phyloP scores from a whole-genome alignment of 192 early-diverging fungal species.

The Funneliformis mosseae region DNA sequence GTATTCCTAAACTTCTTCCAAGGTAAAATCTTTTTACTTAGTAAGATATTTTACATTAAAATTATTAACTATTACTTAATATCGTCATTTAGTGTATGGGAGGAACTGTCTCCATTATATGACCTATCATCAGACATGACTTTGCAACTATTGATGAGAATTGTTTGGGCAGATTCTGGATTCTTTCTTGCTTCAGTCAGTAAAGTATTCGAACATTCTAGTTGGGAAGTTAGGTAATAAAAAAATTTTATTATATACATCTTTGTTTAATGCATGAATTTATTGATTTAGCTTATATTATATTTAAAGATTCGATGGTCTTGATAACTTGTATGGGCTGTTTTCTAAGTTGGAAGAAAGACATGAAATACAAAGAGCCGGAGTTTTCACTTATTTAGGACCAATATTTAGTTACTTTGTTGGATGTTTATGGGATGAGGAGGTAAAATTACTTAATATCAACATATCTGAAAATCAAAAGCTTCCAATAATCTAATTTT shows the following conservation, averaged over 20 bases:
- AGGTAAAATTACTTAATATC: constrained; percentile 33
- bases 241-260: background rate
- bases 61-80: background rate
- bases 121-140: constrained; percentile 48
- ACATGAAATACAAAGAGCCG: constrained; percentile 41
- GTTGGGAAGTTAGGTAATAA: constrained; percentile 55
- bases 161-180: constrained; percentile 40
- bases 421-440: constrained; percentile 58
- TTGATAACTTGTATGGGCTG: constrained; percentile 57
- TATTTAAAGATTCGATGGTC: constrained; percentile 44
- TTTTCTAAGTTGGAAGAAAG: constrained; percentile 60
- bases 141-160: constrained; percentile 49
- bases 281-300: background rate
- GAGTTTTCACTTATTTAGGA: constrained; percentile 48
- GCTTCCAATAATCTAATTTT: background rate
- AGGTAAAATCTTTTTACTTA: constrained; percentile 41
- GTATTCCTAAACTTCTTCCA: constrained; percentile 49
- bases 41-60: background rate
- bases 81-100: constrained; percentile 52
- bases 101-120: constrained; percentile 47
- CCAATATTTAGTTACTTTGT: constrained; percentile 59
- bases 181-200: constrained; percentile 51
- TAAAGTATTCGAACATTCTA: constrained; percentile 46
- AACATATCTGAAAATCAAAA: background rate
- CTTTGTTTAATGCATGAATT: background rate